These are phyloP conservation scores for Lactarius indigo DNA, from an alignment of 768 basidiomycete species.

Conservation along the genomic window DNA sequence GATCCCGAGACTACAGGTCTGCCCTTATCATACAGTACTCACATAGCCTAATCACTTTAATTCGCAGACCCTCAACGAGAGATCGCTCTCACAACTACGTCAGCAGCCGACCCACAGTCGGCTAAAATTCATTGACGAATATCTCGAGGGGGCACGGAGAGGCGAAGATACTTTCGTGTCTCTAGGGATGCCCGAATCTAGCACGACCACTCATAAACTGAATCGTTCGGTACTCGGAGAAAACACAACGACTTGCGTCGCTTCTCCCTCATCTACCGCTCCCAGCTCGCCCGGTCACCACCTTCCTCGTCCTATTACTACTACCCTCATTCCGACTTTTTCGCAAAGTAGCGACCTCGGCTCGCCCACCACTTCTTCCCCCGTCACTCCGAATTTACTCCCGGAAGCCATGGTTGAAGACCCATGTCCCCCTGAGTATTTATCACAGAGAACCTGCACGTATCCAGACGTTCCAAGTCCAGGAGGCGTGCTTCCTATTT, in stretches of 20 bases:
- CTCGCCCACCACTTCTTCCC: neutral
- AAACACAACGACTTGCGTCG: neutral
- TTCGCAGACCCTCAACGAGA: neutral
- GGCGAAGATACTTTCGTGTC: neutral
- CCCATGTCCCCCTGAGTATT: neutral
- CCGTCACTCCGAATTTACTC: neutral
- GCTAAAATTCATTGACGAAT: neutral
- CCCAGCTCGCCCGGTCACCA: neutral
- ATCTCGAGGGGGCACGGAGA: neutral
- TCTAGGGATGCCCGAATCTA: neutral
- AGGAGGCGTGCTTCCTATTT: neutral
- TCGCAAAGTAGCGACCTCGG: neutral
- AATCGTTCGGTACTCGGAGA: neutral
- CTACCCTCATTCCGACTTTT: neutral
- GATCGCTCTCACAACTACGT: neutral
- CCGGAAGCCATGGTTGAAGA: neutral
- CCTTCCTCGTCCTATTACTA: neutral
- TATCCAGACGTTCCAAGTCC: neutral
- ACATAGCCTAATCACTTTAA: neutral
- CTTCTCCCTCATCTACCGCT: neutral
- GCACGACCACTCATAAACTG: neutral
- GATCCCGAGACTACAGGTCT: slow-evolving; percentile 1
- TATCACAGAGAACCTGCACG: neutral
- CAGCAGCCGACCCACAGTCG: neutral
- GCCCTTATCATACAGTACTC: neutral